A percentile compares a stretch with the other conserved stretches of the same genome.
These are phyloP conservation scores for Fusarium verrucosum DNA, from an alignment of 2,329 filamentous ascomycete species.

Conservation along the genomic window DNA sequence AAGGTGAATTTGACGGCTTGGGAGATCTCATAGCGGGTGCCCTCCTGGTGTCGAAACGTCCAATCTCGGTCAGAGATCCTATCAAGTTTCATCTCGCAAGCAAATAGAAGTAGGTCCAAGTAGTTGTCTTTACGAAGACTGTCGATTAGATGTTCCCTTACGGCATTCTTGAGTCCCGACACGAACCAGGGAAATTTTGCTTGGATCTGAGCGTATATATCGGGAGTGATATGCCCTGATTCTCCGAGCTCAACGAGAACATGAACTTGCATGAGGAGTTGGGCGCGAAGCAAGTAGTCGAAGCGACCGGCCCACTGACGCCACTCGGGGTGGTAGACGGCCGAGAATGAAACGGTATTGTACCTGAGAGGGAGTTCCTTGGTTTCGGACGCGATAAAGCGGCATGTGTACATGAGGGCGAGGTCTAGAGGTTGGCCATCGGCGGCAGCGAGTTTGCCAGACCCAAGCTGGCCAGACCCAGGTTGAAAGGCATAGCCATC, in stretches of 20 bases:
- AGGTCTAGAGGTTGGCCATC: not conserved
- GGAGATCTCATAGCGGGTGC: not conserved
- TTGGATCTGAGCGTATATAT: not conserved
- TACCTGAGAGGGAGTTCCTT: not conserved
- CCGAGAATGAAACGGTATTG: not conserved
- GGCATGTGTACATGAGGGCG: not conserved
- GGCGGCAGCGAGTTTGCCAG: not conserved
- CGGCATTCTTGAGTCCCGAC: not conserved
- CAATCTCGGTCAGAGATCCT: accelerated
- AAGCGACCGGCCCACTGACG: not conserved
- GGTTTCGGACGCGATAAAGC: not conserved
- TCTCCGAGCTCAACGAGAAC: too few relatives aligned
- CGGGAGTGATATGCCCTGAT: not conserved
- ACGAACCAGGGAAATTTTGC: not conserved
- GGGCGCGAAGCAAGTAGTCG: not conserved
- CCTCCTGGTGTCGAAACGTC: not conserved
- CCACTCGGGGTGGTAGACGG: not conserved
- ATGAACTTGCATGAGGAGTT: not conserved
- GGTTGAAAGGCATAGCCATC: not conserved
- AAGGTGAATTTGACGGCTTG: not conserved
- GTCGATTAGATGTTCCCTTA: not conserved
- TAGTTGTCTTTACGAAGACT: not conserved
- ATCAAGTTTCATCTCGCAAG: not conserved
- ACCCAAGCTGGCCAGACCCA: not conserved
- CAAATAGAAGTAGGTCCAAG: not conserved